These are phyloP conservation scores for Nitzschia sp. DNA, from an alignment of 108 stramenopile species.

Conservation along the genomic window DNA sequence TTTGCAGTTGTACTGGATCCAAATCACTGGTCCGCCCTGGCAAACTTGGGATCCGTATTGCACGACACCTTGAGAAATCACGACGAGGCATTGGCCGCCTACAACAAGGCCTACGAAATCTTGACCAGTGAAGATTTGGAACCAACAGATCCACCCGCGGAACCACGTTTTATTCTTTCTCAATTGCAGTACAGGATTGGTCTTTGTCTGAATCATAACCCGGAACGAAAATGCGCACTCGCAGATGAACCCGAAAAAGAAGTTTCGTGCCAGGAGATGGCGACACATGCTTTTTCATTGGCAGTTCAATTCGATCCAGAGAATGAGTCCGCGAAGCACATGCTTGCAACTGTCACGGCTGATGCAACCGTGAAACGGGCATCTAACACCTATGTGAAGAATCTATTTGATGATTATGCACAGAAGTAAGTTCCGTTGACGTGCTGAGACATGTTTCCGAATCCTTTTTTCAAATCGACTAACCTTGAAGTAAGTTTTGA, in stretches of 20 bases:
- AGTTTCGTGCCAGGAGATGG: slow-evolving; percentile 60
- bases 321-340: slow-evolving; percentile 69
- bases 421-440: slow-evolving; percentile 40
- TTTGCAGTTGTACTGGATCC: slow-evolving; percentile 56
- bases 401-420: slow-evolving; percentile 75
- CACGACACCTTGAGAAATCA: slow-evolving; percentile 52
- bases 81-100: slow-evolving; percentile 59
- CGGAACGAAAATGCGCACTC: slow-evolving; percentile 50
- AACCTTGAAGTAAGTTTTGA: slow-evolving; percentile 51
- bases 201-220: slow-evolving; percentile 47
- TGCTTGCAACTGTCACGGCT: slow-evolving; percentile 70
- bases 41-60: slow-evolving; percentile 62
- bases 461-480: not conserved
- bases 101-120: slow-evolving; percentile 73
- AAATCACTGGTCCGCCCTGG: slow-evolving; percentile 60
- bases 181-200: slow-evolving; percentile 77
- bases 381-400: slow-evolving; percentile 56
- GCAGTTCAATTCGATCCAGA: slow-evolving; percentile 51
- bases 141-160: slow-evolving; percentile 65
- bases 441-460: too few relatives aligned
- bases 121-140: slow-evolving; percentile 36
- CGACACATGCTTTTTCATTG: slow-evolving; percentile 55
- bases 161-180: slow-evolving; percentile 53
- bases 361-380: slow-evolving; percentile 83
- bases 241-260: slow-evolving; percentile 32